Evolutionary conservation across 371 early-diverging fungal species (phyloP), one percentile per base, ranked within the genome.

Genomic region (Gilbertella persicaria): DNA sequence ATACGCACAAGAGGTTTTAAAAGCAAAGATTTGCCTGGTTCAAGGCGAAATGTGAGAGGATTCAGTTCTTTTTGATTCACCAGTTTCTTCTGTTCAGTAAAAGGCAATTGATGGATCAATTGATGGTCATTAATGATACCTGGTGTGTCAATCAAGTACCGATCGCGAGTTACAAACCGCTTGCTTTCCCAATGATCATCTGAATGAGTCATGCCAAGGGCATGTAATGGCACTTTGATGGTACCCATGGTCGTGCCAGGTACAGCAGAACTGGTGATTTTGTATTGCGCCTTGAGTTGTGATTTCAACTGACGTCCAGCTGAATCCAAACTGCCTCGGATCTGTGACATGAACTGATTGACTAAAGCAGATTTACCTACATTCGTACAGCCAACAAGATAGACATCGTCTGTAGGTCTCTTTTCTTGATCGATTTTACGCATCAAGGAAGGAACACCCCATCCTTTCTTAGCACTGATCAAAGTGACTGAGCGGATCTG

Each of bases 191-290:
- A 47, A 21, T 28, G 26, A 13, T 53, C 50, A 23, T 41, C 20
- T n/a, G 13, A 45, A 7, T 52, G 21, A 9, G 44, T 25, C 29
- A 67, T 54, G 20, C 71, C 71, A 43, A 89, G 67, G 5, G 70
- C 70, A 42, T 71, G 67, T 33, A 88, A 50, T 0, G 88, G 88
- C 17, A 88, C 68, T n/a, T 69, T 73, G 26, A 78, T 69, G n/a
- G 78, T 75, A 0, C 85, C 86, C 64, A 87, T 79, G 4, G 89
- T 89, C 5, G 89, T 89, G 4, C 89, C 89, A 13, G 89, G 88
- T 12, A 82, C 58, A 19, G 71, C 63, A 14, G 88, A 85, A 25
- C 80, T 79, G 1, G 87, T 79, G 13, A 83, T 80, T 29, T 66
- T 67, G 54, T 81, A 79, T 28, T 79, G 61, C 0, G 67, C 64